These are phyloP conservation scores for Lophium mytilinum DNA, from an alignment of 495 filamentous ascomycete species.

Conservation along the genomic window DNA sequence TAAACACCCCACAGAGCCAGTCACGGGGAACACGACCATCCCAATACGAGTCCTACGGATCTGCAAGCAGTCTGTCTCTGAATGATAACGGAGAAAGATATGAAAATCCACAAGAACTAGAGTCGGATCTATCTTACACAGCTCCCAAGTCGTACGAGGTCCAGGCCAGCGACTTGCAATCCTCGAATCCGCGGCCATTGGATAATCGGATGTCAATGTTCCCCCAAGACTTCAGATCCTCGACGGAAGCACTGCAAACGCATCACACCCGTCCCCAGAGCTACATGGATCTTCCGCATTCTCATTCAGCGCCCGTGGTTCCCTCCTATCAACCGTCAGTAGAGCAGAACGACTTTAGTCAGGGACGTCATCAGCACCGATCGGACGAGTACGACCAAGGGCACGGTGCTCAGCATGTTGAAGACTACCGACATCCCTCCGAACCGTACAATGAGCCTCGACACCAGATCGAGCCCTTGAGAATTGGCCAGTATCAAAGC, in stretches of 20 bases:
- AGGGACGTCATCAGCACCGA: background rate
- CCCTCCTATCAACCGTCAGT: conserved; percentile 9
- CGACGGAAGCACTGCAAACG: background rate
- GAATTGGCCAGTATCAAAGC: conserved; percentile 4
- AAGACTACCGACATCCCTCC: background rate
- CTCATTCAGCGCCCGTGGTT: conserved; percentile 20
- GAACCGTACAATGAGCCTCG: conserved; percentile 4
- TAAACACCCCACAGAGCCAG: conserved; percentile 13
- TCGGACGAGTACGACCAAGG: background rate
- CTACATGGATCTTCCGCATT: conserved; percentile 23
- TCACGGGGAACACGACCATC: background rate
- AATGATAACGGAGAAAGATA: background rate
- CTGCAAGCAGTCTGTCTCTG: conserved; percentile 1
- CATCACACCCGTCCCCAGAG: conserved; percentile 4
- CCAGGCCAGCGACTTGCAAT: conserved; percentile 10
- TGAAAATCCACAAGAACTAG: conserved; percentile 4
- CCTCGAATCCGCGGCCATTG: conserved; percentile 3
- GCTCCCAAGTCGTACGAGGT: conserved; percentile 22
- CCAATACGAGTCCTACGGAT: conserved; percentile 5
- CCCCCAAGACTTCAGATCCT: conserved; percentile 8
- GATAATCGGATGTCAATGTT: conserved; percentile 9
- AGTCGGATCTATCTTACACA: conserved; percentile 19
- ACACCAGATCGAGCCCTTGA: conserved; percentile 19
- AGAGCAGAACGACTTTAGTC: background rate
- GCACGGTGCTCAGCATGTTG: background rate